Conservation (phyloP, 352 stramenopile species). For the Pythium utonaiense region DNA sequence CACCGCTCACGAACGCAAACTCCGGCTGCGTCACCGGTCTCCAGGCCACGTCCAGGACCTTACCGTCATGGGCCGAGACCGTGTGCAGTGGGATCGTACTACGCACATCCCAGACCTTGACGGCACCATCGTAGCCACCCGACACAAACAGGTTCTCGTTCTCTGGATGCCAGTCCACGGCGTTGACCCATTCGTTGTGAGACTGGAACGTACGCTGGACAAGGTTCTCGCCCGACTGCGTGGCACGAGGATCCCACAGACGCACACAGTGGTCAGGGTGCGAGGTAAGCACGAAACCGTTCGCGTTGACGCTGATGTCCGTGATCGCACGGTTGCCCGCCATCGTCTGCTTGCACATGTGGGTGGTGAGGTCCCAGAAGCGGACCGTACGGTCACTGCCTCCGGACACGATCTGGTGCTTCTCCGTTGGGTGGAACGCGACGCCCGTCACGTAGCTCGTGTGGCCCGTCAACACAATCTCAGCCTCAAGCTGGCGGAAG, state of each 20-base stretch:
- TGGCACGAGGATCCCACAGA: constrained; percentile 76
- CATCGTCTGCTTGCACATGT: constrained; percentile 71
- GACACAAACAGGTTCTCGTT: constrained; percentile 68
- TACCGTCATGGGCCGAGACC: constrained; percentile 68
- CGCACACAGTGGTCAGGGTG: constrained; percentile 79
- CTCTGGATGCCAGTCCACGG: constrained; percentile 61
- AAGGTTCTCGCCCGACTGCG: constrained; percentile 61
- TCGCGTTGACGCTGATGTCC: constrained; percentile 60
- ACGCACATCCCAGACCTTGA: constrained; percentile 82
- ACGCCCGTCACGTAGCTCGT: constrained; percentile 76
- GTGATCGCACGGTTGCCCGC: constrained; percentile 74
- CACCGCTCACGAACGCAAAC: constrained; percentile 69
- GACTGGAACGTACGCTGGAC: constrained; percentile 81
- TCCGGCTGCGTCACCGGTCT: constrained; percentile 28
- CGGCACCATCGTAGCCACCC: constrained; percentile 66
- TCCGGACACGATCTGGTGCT: constrained; percentile 54
- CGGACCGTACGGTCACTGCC: constrained; percentile 71
- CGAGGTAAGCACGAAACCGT: constrained; percentile 64
- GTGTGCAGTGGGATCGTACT: constrained; percentile 77
- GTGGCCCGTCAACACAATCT: constrained; percentile 74
- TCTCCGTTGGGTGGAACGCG: constrained; percentile 57
- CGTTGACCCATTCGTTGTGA: constrained; percentile 83
- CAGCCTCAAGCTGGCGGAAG: constrained; percentile 69
- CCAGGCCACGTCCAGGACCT: constrained; percentile 68
- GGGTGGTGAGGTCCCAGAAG: constrained; percentile 74